Base-by-base conservation (phyloP, 228 moss, liverwort and hornwort species). In the Sphagnum magellanicum region DNA sequence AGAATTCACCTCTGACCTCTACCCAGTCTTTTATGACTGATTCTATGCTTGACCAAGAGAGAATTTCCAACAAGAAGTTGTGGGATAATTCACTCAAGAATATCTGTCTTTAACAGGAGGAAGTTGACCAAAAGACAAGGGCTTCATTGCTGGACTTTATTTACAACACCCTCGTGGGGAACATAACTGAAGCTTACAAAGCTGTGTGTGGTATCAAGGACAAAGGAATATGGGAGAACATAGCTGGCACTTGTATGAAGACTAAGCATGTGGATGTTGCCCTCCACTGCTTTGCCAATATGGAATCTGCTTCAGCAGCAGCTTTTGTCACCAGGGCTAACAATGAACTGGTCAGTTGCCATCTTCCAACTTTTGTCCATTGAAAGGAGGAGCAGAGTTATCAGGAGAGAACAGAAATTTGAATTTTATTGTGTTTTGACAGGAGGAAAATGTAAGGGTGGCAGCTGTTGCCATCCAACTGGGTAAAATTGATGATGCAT, bases 381-480 rank as follows among this genome's bases (percentile, higher is more conserved):
- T 55, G 9, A 55, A 55, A 8, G 9, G 12, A 12, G 55, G 12
- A 55, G 12, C 55, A 55, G 12, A 55, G 55, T 8, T 32, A 32
- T 32, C 32, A 32, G 32, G 32, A 32, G 32, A 12, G 9, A 55
- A 61, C 5, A 1, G 49, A 15, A 68, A 12, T 55, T 15, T 63
- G 10, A 5, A 61, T 5, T 50, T 70, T 78, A 47, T 51, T 68
- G 61, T 68, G 61, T 71, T 63, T 53, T 70, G 53, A 10, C 67
- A 93, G 91, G 98, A 98, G 74, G 94, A 89, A 74, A 94, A 98
- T 71, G 87, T 87, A 52, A 90, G 87, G 59, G 87, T 92, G 76
- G 98, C 98, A 67, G 91, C 91, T 77, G 82, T 90, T 46, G 98
- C 98, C 64, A 81, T 98, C 73, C 98, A 98, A 66, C 72, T 98